Evolutionary conservation across 495 filamentous ascomycete genomes (phyloP).

Genomic region (Recurvomyces mirabilis): DNA sequence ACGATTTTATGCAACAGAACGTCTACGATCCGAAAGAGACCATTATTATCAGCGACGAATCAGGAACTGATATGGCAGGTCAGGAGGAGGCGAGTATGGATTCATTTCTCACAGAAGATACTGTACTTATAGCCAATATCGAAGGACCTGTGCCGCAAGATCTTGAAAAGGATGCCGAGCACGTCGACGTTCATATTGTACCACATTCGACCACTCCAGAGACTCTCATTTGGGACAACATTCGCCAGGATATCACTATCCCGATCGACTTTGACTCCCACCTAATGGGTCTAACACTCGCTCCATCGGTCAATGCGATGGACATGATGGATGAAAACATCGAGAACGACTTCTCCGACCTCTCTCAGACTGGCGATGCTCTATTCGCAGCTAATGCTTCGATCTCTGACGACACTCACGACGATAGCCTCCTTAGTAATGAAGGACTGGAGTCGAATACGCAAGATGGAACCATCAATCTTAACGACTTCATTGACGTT

Average conservation of each 20-base stretch:
- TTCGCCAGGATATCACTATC: conserved; percentile 11
- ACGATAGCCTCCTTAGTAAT: neutral
- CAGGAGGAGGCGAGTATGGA: too few species aligned
- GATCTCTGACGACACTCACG: neutral
- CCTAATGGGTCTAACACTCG: neutral
- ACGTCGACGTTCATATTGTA: too few species aligned
- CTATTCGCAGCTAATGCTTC: neutral
- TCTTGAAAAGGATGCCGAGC: too few species aligned
- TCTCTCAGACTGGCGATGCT: neutral
- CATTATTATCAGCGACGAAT: too few species aligned
- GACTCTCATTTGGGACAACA: conserved; percentile 16
- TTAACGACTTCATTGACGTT: conserved; percentile 19
- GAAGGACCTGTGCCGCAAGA: too few species aligned
- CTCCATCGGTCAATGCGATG: neutral
- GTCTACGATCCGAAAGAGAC: conserved; percentile 13
- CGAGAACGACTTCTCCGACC: neutral
- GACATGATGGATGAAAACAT: neutral
- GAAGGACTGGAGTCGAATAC: neutral
- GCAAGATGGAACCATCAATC: conserved; percentile 8
- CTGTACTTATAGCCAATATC: conserved; percentile 5
- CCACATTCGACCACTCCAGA: conserved; percentile 1
- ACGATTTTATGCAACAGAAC: too few species aligned
- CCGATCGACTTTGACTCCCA: conserved; percentile 10
- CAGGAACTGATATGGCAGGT: too few species aligned
- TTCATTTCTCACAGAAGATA: conserved; percentile 9